phyloP scores from a whole-genome alignment of 2,329 filamentous ascomycete genomes.

The Aspergillus quadrilineatus region DNA sequence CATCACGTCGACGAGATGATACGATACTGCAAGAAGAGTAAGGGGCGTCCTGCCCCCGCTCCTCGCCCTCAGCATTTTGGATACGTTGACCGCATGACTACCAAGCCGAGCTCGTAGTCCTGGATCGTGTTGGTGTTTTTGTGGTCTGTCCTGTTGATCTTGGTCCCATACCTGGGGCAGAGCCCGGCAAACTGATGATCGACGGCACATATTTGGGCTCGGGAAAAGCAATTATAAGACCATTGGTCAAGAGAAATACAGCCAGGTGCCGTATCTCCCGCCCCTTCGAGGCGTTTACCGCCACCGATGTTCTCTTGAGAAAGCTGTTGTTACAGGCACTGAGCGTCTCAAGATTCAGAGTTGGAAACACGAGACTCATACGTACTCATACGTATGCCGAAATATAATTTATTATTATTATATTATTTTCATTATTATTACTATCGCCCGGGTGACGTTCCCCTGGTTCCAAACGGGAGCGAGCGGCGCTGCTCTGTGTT shows the following conservation, averaged over 20 bases:
- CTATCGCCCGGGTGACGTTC: constrained; percentile 18
- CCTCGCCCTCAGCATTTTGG: neutral
- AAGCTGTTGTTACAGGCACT: neutral
- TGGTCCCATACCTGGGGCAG: neutral
- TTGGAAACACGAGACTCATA: neutral
- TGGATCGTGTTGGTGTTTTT: neutral
- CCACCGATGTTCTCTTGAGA: neutral
- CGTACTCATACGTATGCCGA: no score
- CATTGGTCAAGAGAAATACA: neutral
- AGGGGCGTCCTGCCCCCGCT: neutral
- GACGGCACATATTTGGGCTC: neutral
- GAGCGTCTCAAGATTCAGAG: neutral
- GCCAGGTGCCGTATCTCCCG: neutral
- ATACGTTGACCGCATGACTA: neutral
- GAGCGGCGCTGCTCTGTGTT: constrained; percentile 2
- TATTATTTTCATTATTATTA: neutral
- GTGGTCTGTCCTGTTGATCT: neutral
- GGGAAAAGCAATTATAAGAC: constrained; percentile 5
- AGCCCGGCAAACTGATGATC: constrained; percentile 3
- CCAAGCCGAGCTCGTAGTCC: neutral
- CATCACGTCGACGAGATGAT: neutral
- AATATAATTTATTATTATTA: no score
- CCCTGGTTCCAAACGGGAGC: constrained; percentile 1
- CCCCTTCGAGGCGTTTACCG: neutral
- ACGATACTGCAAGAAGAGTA: constrained; percentile 1